Conservation (phyloP, 1,139 yeast species). For the Suhomyces anneliseae region DNA sequence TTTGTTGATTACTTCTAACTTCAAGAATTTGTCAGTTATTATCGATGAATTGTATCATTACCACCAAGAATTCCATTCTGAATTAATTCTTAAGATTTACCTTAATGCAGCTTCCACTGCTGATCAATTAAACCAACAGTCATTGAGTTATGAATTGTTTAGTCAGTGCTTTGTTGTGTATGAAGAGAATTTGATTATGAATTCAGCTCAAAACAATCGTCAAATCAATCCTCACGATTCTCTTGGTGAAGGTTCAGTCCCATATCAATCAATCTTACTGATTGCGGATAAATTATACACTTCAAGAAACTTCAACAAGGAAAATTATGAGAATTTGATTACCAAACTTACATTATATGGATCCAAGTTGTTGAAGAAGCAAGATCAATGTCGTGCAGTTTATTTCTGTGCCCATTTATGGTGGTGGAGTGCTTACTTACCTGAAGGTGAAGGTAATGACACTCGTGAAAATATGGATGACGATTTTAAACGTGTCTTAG, state of each 20-base stretch:
- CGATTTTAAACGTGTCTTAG: conserved; percentile 47
- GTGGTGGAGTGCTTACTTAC: conserved; percentile 74
- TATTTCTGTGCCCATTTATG: conserved; percentile 87
- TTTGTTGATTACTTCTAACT: conserved; percentile 48
- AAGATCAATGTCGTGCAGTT: conserved; percentile 92
- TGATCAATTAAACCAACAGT: conserved; percentile 60
- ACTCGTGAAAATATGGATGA: conserved; percentile 17
- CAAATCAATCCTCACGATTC: conserved; percentile 37
- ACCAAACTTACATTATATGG: conserved; percentile 87
- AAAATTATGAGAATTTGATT: conserved; percentile 75
- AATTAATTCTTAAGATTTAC: conserved; percentile 50
- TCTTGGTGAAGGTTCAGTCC: conserved; percentile 37
- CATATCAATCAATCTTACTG: conserved; percentile 41
- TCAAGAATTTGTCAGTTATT: conserved; percentile 72
- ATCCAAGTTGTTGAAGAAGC: conserved; percentile 82
- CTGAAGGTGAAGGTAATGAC: conserved; percentile 12
- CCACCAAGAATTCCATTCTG: conserved; percentile 49
- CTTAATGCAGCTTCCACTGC: conserved; percentile 66
- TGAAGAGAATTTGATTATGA: conserved; percentile 62
- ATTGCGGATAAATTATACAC: conserved; percentile 65
- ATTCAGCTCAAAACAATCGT: conserved; percentile 16
- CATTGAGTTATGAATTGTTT: conserved; percentile 81
- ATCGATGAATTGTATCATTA: conserved; percentile 64
- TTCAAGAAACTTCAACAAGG: conserved; percentile 56
- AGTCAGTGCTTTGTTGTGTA: conserved; percentile 85